A percentile compares a stretch with the other conserved stretches of the same genome.
phyloP scores from a whole-genome alignment of 805 yeast species.

The Kuraishia capsulata region DNA sequence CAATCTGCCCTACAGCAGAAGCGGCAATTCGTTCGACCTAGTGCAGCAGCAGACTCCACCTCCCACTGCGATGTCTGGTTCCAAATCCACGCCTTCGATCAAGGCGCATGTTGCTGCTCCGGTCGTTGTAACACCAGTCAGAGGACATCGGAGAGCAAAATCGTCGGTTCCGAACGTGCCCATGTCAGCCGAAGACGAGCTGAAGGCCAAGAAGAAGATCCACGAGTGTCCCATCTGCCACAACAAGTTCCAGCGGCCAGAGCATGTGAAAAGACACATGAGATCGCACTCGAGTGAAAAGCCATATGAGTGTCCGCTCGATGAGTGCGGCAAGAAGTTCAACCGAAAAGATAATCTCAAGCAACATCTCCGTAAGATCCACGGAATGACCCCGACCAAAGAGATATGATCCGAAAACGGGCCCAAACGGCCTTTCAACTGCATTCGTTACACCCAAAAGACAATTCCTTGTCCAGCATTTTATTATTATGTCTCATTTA shows the following conservation, averaged over 20 bases:
- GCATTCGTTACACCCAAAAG: neutral
- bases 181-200: neutral
- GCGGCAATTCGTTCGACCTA: slow-evolving; percentile 7
- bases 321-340: slow-evolving; percentile 44
- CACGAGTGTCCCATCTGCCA: slow-evolving; percentile 61
- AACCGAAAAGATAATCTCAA: slow-evolving; percentile 52
- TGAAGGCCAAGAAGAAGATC: slow-evolving; percentile 40
- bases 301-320: slow-evolving; percentile 45
- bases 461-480: neutral
- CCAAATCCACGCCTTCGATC: neutral
- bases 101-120: neutral
- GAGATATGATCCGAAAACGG: too few relatives aligned
- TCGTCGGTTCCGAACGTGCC: neutral
- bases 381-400: slow-evolving; percentile 12
- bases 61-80: neutral
- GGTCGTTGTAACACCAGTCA: neutral
- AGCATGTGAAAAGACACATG: slow-evolving; percentile 61
- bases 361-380: slow-evolving; percentile 56
- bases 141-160: neutral
- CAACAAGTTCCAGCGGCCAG: slow-evolving; percentile 58
- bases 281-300: slow-evolving; percentile 49
- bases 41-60: neutral
- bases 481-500: neutral
- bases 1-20: too few relatives aligned
- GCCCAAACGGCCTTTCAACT: too few relatives aligned